A percentile compares a stretch with the other conserved stretches of the same genome.
Evolutionary conservation across 2,329 filamentous ascomycete genomes (phyloP).

Genomic region (Eutypella sp.): DNA sequence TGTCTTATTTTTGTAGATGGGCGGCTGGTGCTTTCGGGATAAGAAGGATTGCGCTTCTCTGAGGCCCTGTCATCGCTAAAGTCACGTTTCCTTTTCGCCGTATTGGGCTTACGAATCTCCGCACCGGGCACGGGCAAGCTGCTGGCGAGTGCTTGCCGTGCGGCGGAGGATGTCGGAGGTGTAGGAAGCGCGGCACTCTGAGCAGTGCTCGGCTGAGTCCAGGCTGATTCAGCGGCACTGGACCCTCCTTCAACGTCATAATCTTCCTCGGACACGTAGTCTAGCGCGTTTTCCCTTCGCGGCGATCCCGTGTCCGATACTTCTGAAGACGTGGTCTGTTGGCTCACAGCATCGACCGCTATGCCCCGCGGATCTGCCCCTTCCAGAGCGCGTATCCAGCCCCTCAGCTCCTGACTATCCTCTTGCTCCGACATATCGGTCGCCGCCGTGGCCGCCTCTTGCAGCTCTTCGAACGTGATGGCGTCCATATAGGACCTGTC

Average conservation of each 20-base stretch:
- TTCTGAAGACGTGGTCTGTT: constrained; percentile 35
- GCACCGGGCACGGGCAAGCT: neutral
- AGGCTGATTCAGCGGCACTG: neutral
- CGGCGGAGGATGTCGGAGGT: neutral
- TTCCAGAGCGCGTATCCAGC: constrained; percentile 60
- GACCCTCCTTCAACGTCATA: neutral
- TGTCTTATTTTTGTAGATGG: constrained; percentile 3
- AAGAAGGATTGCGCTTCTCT: neutral
- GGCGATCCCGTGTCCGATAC: constrained; percentile 11
- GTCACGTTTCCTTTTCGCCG: neutral
- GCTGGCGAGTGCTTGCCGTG: too few relatives aligned
- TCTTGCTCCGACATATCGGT: constrained; percentile 43
- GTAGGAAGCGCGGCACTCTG: neutral
- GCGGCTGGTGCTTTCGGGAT: neutral
- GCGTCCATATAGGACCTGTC: constrained; percentile 68
- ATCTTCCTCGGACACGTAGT: neutral
- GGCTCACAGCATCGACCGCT: constrained; percentile 39
- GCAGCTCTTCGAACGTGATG: constrained; percentile 64
- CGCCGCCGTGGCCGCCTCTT: constrained; percentile 58
- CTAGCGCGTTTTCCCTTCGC: neutral
- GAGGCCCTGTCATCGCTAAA: neutral
- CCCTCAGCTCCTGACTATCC: constrained; percentile 54
- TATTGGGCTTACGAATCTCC: neutral
- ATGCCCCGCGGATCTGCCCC: constrained; percentile 42
- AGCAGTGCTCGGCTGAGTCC: neutral